Evolutionary conservation across 306 rosid species (phyloP).

Genomic region (Lupinus albus): DNA sequence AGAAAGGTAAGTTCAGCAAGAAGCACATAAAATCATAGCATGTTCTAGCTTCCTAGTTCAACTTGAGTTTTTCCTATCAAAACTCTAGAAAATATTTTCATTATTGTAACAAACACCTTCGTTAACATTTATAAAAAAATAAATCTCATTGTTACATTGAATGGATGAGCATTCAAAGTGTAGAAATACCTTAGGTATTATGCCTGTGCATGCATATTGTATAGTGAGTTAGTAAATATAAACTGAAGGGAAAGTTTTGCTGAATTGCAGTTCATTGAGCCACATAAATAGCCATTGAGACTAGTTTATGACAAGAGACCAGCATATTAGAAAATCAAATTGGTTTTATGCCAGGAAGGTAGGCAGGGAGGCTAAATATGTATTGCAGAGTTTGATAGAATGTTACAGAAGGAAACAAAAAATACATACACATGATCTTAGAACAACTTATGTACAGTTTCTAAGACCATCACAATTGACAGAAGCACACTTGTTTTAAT

Average conservation of each 20-base stretch:
- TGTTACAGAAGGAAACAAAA: neutral
- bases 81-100: neutral
- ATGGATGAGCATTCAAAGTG: neutral
- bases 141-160: neutral
- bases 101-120: neutral
- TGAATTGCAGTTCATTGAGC: neutral
- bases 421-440: neutral
- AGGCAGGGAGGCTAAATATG: neutral
- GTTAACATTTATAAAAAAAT: neutral
- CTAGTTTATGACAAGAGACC: conserved; percentile 1
- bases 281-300: neutral
- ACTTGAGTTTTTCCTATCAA: conserved; percentile 5
- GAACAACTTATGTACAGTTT: neutral
- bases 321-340: conserved; percentile 4
- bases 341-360: neutral
- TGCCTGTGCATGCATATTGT: neutral
- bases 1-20: neutral
- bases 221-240: neutral
- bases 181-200: neutral
- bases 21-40: conserved; percentile 2
- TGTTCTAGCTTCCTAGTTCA: conserved; percentile 28
- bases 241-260: conserved; percentile 1
- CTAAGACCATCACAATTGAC: neutral
- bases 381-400: neutral
- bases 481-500: neutral